Percentiles rank a stretch among this genome's conserved stretches.
Evolutionary conservation across 2,329 filamentous ascomycete genomes (phyloP).

Genomic region (Penicillium sp.): DNA sequence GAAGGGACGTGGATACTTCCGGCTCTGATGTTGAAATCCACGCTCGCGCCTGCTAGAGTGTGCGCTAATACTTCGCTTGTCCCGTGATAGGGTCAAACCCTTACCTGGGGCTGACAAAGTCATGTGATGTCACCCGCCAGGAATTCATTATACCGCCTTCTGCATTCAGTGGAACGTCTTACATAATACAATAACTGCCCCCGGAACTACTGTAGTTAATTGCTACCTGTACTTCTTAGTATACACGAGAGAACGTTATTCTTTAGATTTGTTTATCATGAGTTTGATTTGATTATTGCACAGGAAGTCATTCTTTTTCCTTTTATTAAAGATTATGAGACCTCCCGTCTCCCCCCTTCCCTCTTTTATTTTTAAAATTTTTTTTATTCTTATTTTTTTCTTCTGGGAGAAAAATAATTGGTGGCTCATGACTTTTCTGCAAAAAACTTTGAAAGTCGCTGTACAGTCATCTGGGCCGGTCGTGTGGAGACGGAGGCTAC

Average conservation of each 20-base stretch:
- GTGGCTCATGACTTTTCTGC: slow-evolving; percentile 11
- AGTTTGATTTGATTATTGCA: not conserved
- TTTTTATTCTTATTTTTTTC: not conserved
- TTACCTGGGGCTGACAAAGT: slow-evolving; percentile 13
- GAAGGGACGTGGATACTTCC: slow-evolving; percentile 32
- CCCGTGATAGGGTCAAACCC: slow-evolving; percentile 36
- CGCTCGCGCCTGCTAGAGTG: slow-evolving; percentile 35
- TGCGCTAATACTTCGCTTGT: slow-evolving; percentile 42
- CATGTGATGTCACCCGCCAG: slow-evolving; percentile 6
- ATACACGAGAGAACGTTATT: not conserved
- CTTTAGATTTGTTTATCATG: not conserved
- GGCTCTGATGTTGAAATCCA: slow-evolving; percentile 39
- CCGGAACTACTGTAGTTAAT: not conserved
- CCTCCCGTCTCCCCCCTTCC: too few species aligned
- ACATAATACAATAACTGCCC: not conserved
- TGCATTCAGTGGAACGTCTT: not conserved
- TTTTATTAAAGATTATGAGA: too few species aligned
- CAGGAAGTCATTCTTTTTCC: not conserved
- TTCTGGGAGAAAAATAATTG: not conserved
- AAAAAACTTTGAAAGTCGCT: slow-evolving; percentile 38
- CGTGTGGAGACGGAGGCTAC: slow-evolving; percentile 21
- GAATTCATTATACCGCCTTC: not conserved
- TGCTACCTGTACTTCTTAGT: not conserved
- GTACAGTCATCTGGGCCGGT: slow-evolving; percentile 27
- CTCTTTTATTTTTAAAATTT: not conserved